Evolutionary conservation across 1,284 basidiomycete genomes (phyloP).

Genomic region (Puccinia novopanici): DNA sequence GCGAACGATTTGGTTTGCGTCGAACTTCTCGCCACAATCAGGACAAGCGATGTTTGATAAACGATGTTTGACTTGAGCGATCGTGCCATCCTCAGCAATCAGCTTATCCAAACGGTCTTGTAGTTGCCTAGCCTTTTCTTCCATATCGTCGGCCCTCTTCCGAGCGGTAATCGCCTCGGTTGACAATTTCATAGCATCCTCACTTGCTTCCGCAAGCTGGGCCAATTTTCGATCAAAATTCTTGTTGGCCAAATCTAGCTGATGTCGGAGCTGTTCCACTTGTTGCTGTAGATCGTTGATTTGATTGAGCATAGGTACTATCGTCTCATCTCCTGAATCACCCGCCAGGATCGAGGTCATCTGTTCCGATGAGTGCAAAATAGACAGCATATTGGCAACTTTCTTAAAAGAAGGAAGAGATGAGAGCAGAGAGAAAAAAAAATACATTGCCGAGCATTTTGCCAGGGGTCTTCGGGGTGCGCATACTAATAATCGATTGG

Average conservation of each 20-base stretch:
- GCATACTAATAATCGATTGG: conserved; percentile 67
- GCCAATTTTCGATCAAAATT: conserved; percentile 81
- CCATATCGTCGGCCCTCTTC: conserved; percentile 63
- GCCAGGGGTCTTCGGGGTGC: conserved; percentile 61
- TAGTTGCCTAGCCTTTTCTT: conserved; percentile 67
- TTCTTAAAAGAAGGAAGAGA: not conserved
- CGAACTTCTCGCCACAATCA: conserved; percentile 54
- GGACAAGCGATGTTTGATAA: conserved; percentile 59
- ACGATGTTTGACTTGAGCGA: conserved; percentile 52
- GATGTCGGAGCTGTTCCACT: conserved; percentile 62
- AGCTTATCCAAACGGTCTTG: conserved; percentile 67
- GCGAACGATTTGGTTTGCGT: conserved; percentile 54
- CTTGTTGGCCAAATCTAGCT: conserved; percentile 74
- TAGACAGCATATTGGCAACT: conserved; percentile 16
- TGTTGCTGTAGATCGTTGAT: conserved; percentile 59
- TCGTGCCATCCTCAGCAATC: conserved; percentile 52
- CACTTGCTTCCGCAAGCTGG: conserved; percentile 73
- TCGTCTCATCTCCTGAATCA: conserved; percentile 54
- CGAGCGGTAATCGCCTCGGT: conserved; percentile 17
- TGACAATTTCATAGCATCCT: conserved; percentile 63
- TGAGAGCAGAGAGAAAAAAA: conserved; percentile 45
- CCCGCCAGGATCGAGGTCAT: conserved; percentile 33
- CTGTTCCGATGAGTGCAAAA: not conserved
- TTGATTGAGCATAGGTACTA: conserved; percentile 59
- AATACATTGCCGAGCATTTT: conserved; percentile 73